These are phyloP conservation scores for Steccherinum ochraceum DNA, from an alignment of 768 basidiomycete genomes.

Conservation along the genomic window DNA sequence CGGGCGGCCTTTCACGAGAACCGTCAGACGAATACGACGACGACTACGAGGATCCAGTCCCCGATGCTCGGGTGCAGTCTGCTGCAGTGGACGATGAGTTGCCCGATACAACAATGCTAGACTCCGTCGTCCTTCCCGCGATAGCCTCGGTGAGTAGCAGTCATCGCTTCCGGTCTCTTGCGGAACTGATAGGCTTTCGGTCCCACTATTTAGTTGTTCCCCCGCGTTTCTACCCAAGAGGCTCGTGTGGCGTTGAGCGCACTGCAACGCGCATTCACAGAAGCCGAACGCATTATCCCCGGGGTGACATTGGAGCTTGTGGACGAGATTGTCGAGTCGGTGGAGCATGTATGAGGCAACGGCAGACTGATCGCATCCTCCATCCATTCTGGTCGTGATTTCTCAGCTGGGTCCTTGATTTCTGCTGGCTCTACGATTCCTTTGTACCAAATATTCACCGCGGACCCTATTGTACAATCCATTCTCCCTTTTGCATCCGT, in stretches of 20 bases:
- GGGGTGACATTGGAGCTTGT: slow-evolving; percentile 91
- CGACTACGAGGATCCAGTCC: slow-evolving; percentile 55
- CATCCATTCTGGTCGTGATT: background rate
- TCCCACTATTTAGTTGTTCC: slow-evolving; percentile 63
- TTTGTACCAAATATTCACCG: background rate
- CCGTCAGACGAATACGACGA: slow-evolving; percentile 60
- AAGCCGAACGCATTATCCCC: slow-evolving; percentile 93
- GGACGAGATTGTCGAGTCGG: slow-evolving; percentile 90
- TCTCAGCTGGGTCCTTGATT: slow-evolving; percentile 2
- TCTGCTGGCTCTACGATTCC: background rate
- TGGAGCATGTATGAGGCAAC: slow-evolving; percentile 83
- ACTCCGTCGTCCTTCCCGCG: slow-evolving; percentile 93
- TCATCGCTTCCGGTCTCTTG: slow-evolving; percentile 1
- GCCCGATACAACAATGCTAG: slow-evolving; percentile 87
- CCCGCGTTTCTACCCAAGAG: slow-evolving; percentile 89
- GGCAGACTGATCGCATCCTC: background rate
- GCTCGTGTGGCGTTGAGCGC: slow-evolving; percentile 80
- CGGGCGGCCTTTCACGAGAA: slow-evolving; percentile 31
- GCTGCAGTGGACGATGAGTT: slow-evolving; percentile 38
- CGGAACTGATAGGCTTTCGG: slow-evolving; percentile 4
- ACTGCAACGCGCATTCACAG: slow-evolving; percentile 87
- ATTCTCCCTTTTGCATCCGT: slow-evolving; percentile 1
- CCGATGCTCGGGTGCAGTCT: slow-evolving; percentile 32
- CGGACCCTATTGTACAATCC: slow-evolving; percentile 5
- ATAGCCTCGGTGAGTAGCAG: slow-evolving; percentile 77